Evolutionary conservation across 2,329 filamentous ascomycete genomes (phyloP).

Genomic region (Fusarium tricinctum): DNA sequence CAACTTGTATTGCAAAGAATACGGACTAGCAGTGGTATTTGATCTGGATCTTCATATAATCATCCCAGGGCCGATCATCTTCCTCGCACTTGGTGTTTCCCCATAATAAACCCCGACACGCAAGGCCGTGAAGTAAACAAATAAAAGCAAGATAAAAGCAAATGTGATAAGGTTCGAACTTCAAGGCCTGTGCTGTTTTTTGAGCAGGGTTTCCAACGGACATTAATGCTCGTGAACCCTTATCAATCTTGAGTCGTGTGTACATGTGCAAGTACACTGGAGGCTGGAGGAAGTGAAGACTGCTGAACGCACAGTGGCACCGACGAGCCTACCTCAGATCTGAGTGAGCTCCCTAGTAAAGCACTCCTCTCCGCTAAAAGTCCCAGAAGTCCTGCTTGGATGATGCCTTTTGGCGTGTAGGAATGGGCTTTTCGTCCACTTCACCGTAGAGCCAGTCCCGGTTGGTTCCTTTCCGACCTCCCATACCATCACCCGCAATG

Average conservation of each 20-base stretch:
- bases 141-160: constrained; percentile 29
- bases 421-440: constrained; percentile 58
- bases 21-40: constrained; percentile 22
- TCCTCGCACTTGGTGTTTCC: constrained; percentile 20
- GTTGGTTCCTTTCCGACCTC: constrained; percentile 67
- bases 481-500: constrained; percentile 75
- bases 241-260: constrained; percentile 25
- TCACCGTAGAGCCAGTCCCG: constrained; percentile 70
- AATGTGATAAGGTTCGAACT: background rate
- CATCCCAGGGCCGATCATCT: constrained; percentile 1
- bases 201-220: constrained; percentile 19
- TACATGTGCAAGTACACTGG: constrained; percentile 21
- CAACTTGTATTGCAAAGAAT: background rate
- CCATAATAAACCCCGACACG: constrained; percentile 19
- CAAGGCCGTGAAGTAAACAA: constrained; percentile 29
- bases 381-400: constrained; percentile 63
- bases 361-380: constrained; percentile 53
- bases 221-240: constrained; percentile 22
- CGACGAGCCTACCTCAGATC: constrained; percentile 1
- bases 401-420: constrained; percentile 54
- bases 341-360: constrained; percentile 13
- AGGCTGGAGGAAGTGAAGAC: background rate
- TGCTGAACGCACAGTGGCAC: background rate
- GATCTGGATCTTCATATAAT: constrained; percentile 15
- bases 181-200: constrained; percentile 11